Evolutionary conservation across 805 yeast genomes (phyloP).

Genomic region (Candida piceae): DNA sequence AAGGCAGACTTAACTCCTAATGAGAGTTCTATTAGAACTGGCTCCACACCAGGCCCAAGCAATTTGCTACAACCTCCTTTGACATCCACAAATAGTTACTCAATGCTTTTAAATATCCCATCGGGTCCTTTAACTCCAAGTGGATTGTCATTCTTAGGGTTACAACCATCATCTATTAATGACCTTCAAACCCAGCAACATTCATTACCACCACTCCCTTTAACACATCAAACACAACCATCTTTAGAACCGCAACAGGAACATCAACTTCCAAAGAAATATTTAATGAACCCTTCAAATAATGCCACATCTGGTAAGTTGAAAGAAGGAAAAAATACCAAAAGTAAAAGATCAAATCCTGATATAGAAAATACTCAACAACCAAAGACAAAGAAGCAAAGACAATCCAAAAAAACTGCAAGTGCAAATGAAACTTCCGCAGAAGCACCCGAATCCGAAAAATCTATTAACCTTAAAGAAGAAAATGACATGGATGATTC

Average conservation of each 20-base stretch:
- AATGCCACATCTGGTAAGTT: neutral
- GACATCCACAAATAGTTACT: constrained; percentile 14
- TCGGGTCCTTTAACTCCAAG: constrained; percentile 24
- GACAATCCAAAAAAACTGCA: constrained; percentile 1
- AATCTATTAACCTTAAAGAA: neutral
- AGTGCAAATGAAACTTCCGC: too few species aligned
- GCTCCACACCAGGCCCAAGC: constrained; percentile 62
- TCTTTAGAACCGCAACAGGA: constrained; percentile 3
- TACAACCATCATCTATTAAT: constrained; percentile 3
- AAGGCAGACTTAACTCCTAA: constrained; percentile 70
- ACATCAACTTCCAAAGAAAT: constrained; percentile 2
- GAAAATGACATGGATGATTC: constrained; percentile 9
- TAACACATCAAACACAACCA: constrained; percentile 1
- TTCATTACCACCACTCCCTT: neutral
- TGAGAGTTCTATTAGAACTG: constrained; percentile 67
- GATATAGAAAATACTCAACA: neutral
- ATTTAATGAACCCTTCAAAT: too few species aligned
- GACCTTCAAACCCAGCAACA: neutral
- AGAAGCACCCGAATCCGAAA: neutral
- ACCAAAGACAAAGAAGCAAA: neutral
- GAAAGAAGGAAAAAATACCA: neutral
- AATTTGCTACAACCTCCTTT: constrained; percentile 26
- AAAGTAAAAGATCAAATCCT: neutral
- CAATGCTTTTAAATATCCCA: constrained; percentile 20
- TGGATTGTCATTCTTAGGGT: constrained; percentile 17